Conservation (phyloP, 2,329 filamentous ascomycete genomes). For the Cryphonectria carpinicola region DNA sequence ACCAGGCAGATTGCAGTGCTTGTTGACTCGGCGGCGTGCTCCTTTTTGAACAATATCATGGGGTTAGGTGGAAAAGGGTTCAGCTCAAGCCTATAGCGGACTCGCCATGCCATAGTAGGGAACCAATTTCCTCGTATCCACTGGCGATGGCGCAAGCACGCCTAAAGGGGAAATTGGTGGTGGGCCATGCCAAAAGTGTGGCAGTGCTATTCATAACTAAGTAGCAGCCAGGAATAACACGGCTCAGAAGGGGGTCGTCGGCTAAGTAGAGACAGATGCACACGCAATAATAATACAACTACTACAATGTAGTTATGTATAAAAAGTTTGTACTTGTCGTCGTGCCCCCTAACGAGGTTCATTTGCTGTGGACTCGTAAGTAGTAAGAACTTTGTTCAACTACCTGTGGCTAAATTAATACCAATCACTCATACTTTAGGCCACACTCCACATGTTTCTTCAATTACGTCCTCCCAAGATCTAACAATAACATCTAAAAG, state of each 20-base stretch:
- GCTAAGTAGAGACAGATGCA: not conserved
- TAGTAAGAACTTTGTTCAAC: not conserved
- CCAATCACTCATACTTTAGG: not conserved
- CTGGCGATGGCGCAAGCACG: not conserved
- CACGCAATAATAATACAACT: not conserved
- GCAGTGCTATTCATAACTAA: not conserved
- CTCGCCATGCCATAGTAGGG: not conserved
- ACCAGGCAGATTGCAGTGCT: not conserved
- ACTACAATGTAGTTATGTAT: too few species aligned
- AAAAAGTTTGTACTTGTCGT: not conserved
- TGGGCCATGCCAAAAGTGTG: not conserved
- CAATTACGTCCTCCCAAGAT: too few species aligned
- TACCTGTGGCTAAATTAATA: not conserved
- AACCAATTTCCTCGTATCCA: slow-evolving; percentile 14
- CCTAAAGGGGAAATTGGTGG: slow-evolving; percentile 7
- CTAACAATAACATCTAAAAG: not conserved
- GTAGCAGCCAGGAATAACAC: not conserved
- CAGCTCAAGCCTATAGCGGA: not conserved
- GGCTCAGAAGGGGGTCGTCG: not conserved
- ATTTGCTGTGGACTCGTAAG: not conserved
- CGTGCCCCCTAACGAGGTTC: not conserved
- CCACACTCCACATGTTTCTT: not conserved
- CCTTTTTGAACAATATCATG: slow-evolving; percentile 10
- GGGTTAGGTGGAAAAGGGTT: not conserved
- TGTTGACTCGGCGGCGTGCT: slow-evolving; percentile 1